These are phyloP conservation scores for Aspergillus versicolor DNA, from an alignment of 2,329 filamentous ascomycete genomes.

Conservation along the genomic window DNA sequence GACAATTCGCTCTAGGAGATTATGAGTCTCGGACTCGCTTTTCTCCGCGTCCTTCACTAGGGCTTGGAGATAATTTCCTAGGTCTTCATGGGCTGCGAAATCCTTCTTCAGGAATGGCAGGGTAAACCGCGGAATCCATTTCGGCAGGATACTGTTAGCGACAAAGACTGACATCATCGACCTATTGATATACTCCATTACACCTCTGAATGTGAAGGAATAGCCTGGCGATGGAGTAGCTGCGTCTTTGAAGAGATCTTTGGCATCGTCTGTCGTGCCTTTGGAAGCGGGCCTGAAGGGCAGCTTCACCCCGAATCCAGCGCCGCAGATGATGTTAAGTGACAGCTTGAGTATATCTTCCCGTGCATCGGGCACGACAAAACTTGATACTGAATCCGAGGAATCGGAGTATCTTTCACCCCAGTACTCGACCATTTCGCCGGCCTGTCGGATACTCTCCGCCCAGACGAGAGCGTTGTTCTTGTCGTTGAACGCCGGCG, in stretches of 20 bases:
- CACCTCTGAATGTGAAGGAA: constrained; percentile 22
- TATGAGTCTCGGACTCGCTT: not conserved
- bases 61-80: constrained; percentile 18
- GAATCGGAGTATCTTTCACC: not conserved
- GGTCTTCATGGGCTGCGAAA: constrained; percentile 27
- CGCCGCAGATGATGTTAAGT: constrained; percentile 39
- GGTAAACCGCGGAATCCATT: constrained; percentile 20
- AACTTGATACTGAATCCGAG: not conserved
- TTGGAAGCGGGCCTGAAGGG: constrained; percentile 17
- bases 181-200: constrained; percentile 27
- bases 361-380: constrained; percentile 20
- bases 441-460: constrained; percentile 33
- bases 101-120: constrained; percentile 33
- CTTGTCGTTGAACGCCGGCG: constrained; percentile 46
- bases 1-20: constrained; percentile 20
- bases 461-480: constrained; percentile 42
- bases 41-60: constrained; percentile 25
- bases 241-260: constrained; percentile 23
- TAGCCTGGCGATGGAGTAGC: constrained; percentile 19
- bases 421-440: constrained; percentile 32
- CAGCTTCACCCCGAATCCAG: constrained; percentile 34
- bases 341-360: constrained; percentile 37
- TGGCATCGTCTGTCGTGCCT: constrained; percentile 8
- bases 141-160: constrained; percentile 19
- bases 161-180: constrained; percentile 14